A percentile compares a stretch with the other conserved stretches of the same genome.
phyloP scores from a whole-genome alignment of 2,329 filamentous ascomycete species.

The Huntiella omanensis region DNA sequence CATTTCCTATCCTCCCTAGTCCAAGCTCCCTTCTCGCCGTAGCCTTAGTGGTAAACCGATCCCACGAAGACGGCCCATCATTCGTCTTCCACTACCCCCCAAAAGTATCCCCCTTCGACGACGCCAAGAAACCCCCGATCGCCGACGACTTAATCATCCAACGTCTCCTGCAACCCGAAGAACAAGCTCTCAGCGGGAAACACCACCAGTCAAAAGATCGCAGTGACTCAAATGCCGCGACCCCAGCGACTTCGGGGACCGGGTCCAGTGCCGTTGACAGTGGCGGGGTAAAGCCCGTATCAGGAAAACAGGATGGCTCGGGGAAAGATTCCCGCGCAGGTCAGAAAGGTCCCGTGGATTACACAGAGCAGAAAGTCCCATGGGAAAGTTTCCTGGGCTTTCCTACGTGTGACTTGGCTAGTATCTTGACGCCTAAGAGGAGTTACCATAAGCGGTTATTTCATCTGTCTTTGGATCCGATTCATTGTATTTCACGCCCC shows the following conservation, averaged over 20 bases:
- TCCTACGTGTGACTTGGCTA: slow-evolving; percentile 58
- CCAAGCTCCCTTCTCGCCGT: slow-evolving; percentile 46
- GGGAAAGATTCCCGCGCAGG: slow-evolving; percentile 15
- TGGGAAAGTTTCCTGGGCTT: slow-evolving; percentile 62
- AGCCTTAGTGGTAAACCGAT: slow-evolving; percentile 54
- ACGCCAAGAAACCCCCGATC: slow-evolving; percentile 20
- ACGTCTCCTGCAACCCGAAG: slow-evolving; percentile 23
- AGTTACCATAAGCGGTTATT: slow-evolving; percentile 68
- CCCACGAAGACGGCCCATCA: slow-evolving; percentile 51
- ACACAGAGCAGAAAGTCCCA: slow-evolving; percentile 36
- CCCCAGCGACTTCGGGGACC: too few relatives aligned
- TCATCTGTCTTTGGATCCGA: slow-evolving; percentile 61
- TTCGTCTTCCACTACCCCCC: slow-evolving; percentile 82
- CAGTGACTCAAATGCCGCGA: too few relatives aligned
- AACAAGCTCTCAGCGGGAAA: slow-evolving; percentile 14
- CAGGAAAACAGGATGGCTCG: background rate
- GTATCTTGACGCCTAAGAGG: slow-evolving; percentile 55
- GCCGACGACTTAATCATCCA: slow-evolving; percentile 34
- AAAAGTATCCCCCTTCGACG: slow-evolving; percentile 19
- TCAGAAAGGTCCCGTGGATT: slow-evolving; percentile 26
- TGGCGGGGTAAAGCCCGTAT: too few relatives aligned
- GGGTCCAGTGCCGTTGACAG: too few relatives aligned
- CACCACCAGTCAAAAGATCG: slow-evolving; percentile 9
- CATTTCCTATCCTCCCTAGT: slow-evolving; percentile 30
- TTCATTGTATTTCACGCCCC: slow-evolving; percentile 67